These are phyloP conservation scores for Clonostachys rosea DNA, from an alignment of 2,329 filamentous ascomycete species.

Conservation along the genomic window DNA sequence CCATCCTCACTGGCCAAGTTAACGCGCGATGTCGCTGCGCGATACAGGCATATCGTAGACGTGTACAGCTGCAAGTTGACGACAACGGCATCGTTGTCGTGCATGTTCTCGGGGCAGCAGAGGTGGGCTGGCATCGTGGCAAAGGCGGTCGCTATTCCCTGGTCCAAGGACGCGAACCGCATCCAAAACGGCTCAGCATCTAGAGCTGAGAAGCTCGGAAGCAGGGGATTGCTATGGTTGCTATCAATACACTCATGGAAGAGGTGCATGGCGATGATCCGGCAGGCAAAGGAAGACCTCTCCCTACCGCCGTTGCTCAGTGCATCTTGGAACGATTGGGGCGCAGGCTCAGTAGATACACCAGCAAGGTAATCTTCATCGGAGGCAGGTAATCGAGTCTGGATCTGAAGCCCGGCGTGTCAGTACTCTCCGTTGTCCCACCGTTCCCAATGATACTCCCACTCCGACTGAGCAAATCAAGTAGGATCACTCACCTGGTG, in stretches of 20 bases:
- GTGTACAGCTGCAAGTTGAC: conserved; percentile 82
- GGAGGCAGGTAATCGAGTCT: conserved; percentile 68
- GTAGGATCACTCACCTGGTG: conserved; percentile 43
- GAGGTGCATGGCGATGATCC: conserved; percentile 66
- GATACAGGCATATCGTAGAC: conserved; percentile 78
- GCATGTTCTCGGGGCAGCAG: conserved; percentile 60
- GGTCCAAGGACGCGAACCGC: conserved; percentile 73
- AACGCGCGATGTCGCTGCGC: conserved; percentile 72
- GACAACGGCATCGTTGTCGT: conserved; percentile 68
- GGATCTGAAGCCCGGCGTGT: conserved; percentile 39
- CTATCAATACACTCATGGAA: conserved; percentile 71
- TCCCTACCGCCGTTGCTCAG: conserved; percentile 39
- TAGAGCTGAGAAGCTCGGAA: conserved; percentile 58
- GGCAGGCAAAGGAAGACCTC: conserved; percentile 65
- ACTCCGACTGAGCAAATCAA: neutral
- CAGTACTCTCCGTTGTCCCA: neutral
- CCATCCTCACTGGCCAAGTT: conserved; percentile 32
- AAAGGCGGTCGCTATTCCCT: conserved; percentile 67
- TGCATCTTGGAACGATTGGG: conserved; percentile 49
- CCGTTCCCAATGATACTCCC: too few species aligned
- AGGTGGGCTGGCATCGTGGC: conserved; percentile 68
- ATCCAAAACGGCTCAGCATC: conserved; percentile 76
- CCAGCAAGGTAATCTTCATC: conserved; percentile 63
- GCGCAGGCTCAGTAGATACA: conserved; percentile 54
- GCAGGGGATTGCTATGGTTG: conserved; percentile 67